Base-by-base conservation (phyloP, 1,284 basidiomycete genomes). In the Somion occarium region DNA sequence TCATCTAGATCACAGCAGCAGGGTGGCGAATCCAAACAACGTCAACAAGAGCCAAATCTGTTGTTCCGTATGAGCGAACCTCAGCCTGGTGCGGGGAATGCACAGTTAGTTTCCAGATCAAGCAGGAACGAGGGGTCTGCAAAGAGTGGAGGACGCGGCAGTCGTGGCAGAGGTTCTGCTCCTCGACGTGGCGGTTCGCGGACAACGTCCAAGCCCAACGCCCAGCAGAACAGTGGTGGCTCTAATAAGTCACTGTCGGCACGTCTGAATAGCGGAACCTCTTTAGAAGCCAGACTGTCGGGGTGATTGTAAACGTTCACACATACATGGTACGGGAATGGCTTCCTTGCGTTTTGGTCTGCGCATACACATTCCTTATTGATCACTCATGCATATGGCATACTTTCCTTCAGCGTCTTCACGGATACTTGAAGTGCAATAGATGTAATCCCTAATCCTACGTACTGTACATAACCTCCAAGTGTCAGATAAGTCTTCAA, bases 401-500 rank as follows among this genome's bases (percentile, higher is more conserved):
- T n/a, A n/a, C n/a, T n/a, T n/a, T n/a, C n/a, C n/a, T n/a, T n/a
- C n/a, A 34, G 15, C 30, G 15, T 34, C 7, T 34, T 34, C 30
- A 34, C 7, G 30, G 30, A 15, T 34, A 15, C 15, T 34, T 15
- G 30, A 34, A 34, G 30, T 34, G 30, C 30, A 34, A 15, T 15
- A 34, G 15, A 34, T 34, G 30, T 34, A 34, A 7, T 15, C 15
- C 15, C 7, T 34, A 34, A 34, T 34, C 30, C n/a, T n/a, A n/a
- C n/a, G 15, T 34, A 34, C 30, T 34, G 15, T 34, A 34, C 30
- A 34, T n/a, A n/a, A 34, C 7, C 15, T 34, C 30, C 30, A 34
- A 34, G n/a, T 34, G 30, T 34, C 30, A 34, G 30, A 7, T 34
- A 15, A 7, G 7, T 34, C 3, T 38, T 61, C 65, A 78, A 55